Conservation (phyloP, 2,329 filamentous ascomycete species). For the Ceratocystis cacaofunesta region DNA sequence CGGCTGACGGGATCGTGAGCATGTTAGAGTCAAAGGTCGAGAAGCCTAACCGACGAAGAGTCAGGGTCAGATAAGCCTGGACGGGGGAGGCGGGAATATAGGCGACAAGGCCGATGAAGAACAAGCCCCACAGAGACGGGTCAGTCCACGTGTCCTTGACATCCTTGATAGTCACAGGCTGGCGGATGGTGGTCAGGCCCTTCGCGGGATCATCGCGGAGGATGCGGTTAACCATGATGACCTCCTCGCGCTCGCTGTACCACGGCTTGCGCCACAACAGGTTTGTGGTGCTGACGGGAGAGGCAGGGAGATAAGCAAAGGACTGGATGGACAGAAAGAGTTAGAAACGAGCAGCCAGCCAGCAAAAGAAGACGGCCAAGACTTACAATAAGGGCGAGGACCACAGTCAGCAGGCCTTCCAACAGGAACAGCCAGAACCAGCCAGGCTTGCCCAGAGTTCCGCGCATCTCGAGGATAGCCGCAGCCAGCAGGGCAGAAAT, state of each 20-base stretch:
- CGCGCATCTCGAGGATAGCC: conserved; percentile 52
- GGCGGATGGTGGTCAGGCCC: conserved; percentile 40
- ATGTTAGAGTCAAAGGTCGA: conserved; percentile 40
- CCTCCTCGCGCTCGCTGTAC: conserved; percentile 42
- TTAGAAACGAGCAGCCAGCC: background rate
- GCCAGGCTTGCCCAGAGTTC: conserved; percentile 35
- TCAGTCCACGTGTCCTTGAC: conserved; percentile 36
- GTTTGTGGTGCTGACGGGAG: conserved; percentile 49
- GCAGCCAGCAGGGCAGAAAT: conserved; percentile 39
- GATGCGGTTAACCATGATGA: conserved; percentile 42
- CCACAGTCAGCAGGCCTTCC: conserved; percentile 51
- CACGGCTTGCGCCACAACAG: conserved; percentile 41
- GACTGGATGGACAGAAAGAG: conserved; percentile 23
- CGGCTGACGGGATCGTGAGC: conserved; percentile 34
- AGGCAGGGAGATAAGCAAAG: conserved; percentile 45
- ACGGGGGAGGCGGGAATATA: conserved; percentile 20
- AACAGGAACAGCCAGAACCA: conserved; percentile 52
- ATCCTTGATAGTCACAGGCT: conserved; percentile 32
- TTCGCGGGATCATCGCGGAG: conserved; percentile 41
- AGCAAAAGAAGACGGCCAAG: background rate
- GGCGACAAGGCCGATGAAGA: conserved; percentile 23
- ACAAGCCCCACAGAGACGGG: conserved; percentile 42
- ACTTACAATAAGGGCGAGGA: conserved; percentile 37
- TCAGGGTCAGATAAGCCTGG: conserved; percentile 22
- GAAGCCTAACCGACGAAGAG: conserved; percentile 20